Percentiles rank a stretch among this genome's conserved stretches.
These are phyloP conservation scores for Cladosporium austrohemisphaericum DNA, from an alignment of 2,329 filamentous ascomycete genomes.

Conservation along the genomic window DNA sequence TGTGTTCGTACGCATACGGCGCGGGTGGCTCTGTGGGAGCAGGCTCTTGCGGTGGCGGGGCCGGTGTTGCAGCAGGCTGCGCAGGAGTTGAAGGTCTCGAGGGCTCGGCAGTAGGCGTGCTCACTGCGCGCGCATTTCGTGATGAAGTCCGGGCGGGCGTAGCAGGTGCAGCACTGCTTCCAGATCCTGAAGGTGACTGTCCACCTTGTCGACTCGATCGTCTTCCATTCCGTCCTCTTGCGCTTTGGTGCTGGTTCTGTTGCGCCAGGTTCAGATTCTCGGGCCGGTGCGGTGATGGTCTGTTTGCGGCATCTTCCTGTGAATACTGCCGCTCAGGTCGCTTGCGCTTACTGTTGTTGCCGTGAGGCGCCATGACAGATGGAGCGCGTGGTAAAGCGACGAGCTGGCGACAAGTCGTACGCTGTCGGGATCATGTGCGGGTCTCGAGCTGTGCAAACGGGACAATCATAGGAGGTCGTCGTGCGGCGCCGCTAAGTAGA, in stretches of 20 bases:
- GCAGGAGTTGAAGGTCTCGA: slow-evolving; percentile 16
- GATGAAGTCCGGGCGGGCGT: slow-evolving; percentile 6
- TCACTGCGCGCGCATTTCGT: neutral
- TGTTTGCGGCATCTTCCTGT: slow-evolving; percentile 39
- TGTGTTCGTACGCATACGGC: slow-evolving; percentile 66
- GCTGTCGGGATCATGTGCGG: slow-evolving; percentile 7
- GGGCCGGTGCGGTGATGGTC: slow-evolving; percentile 51
- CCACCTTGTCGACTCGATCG: slow-evolving; percentile 1
- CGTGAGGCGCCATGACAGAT: slow-evolving; percentile 27
- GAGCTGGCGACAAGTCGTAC: slow-evolving; percentile 7
- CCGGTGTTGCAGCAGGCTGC: slow-evolving; percentile 13
- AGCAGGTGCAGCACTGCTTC: neutral
- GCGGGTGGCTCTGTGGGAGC: slow-evolving; percentile 20
- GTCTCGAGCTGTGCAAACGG: neutral
- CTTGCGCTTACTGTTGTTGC: slow-evolving; percentile 52
- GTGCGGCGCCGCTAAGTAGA: neutral
- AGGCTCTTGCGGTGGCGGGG: slow-evolving; percentile 16
- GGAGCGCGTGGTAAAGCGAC: slow-evolving; percentile 5
- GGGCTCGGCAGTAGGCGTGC: slow-evolving; percentile 11
- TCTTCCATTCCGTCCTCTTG: slow-evolving; percentile 16
- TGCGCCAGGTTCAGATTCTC: slow-evolving; percentile 51
- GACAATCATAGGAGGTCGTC: neutral
- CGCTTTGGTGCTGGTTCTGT: slow-evolving; percentile 39
- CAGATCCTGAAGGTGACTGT: slow-evolving; percentile 9
- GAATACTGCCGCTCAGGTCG: slow-evolving; percentile 45